Evolutionary conservation across 1,284 basidiomycete species (phyloP), one percentile per base, ranked within the genome.

Genomic region (Somion occarium): DNA sequence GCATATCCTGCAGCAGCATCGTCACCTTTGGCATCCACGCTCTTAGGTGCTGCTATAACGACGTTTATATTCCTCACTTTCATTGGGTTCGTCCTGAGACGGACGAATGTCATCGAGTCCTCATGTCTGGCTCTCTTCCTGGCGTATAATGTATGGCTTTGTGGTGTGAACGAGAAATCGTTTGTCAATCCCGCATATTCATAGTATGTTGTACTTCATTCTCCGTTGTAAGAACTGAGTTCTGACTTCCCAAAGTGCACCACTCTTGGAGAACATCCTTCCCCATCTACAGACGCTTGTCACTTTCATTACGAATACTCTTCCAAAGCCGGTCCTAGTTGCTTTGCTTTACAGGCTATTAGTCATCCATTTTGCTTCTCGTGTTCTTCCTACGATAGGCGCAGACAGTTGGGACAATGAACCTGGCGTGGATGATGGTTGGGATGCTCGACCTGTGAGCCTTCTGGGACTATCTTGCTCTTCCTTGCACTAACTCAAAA

Each of bases 101-200:
- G 92, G 47, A 97, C 94, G 44, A 97, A 95, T 61, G 89, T 96
- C 39, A 88, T 98, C 53, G 94, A 98, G 67, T 93, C 93, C 2
- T 85, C 87, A 13, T 83, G 90, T 42, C 80, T 96, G 39, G 86
- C 91, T 2, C 74, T 94, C 41, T 91, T 93, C 65, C 79, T 95
- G 30, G 89, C 91, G 13, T 94, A 90, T 66, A 91, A 89, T 57
- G 78, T 91, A 41, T 91, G 87, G 88, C 73, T 91, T 38, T 89
- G 88, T 61, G 88, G 88, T 11, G 82, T 88, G 54, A 85, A 87
- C 63, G 79, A 81, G 57, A 76, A 79, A 47, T 80, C 83, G 1
- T 80, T 82, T 57, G 80, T 80, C 18, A 83, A 86, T 62, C 78
- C 84, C 5, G 79, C 80, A 41, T 85, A 84, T n/a, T 81, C 85